These are phyloP conservation scores for Acacia melanoxylon DNA, from an alignment of 306 rosid genomes.

Conservation along the genomic window DNA sequence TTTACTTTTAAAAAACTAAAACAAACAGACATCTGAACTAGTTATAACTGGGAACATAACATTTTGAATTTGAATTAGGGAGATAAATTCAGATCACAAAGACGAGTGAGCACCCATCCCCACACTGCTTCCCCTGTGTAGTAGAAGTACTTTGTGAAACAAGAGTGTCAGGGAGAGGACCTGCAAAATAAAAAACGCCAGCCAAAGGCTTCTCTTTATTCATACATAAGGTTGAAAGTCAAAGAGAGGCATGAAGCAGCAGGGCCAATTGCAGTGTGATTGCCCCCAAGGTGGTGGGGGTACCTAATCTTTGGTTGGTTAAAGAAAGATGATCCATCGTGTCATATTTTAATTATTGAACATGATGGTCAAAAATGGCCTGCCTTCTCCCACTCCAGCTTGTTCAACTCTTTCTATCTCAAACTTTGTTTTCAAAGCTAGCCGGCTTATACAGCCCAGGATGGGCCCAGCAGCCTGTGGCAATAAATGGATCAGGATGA, in stretches of 20 bases:
- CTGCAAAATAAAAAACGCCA: conserved; percentile 8
- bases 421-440: neutral
- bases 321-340: conserved; percentile 27
- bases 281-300: conserved; percentile 35
- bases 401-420: neutral
- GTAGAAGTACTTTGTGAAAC: neutral
- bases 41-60: neutral
- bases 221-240: neutral
- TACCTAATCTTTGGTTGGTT: conserved; percentile 32
- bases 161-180: neutral
- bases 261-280: conserved; percentile 2
- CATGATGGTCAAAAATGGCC: conserved; percentile 26
- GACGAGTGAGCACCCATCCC: neutral
- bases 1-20: too few species aligned
- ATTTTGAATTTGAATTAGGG: neutral
- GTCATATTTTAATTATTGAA: conserved; percentile 32
- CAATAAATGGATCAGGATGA: conserved; percentile 1
- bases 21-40: neutral
- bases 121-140: neutral
- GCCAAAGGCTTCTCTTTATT: conserved; percentile 18
- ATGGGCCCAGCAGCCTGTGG: neutral
- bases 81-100: neutral
- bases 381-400: conserved; percentile 12
- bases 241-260: conserved; percentile 12
- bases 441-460: neutral